Base-by-base conservation (phyloP, 129 eudicot species). In the Saussurea involucrata region DNA sequence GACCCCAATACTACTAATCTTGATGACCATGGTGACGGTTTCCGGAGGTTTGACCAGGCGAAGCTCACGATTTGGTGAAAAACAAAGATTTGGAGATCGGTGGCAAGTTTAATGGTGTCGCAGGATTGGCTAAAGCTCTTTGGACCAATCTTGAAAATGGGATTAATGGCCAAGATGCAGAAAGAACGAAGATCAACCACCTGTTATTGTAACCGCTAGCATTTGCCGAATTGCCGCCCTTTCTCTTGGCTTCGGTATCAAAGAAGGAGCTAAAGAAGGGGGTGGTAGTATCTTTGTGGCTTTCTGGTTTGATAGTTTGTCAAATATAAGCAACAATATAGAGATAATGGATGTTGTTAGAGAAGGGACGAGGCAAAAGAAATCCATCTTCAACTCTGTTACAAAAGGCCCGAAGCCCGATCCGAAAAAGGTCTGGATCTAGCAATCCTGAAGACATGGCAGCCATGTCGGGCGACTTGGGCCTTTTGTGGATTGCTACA, bases 241-340 rank as follows among this genome's bases (percentile, higher is more conserved):
- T n/a, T n/a, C n/a, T 82, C 13, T 85, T 86, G 88, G 87, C 24
- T 86, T 92, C 21, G 96, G 97, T 11, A 85, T 88, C 9, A 85
- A 85, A 72, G 83, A 83, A 34, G 74, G 90, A 7, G n/a, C n/a
- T n/a, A n/a, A n/a, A n/a, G n/a, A n/a, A n/a, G n/a, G n/a, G 96
- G 96, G 96, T 2, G 96, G 95, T 25, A 87, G 96, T 70, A 88
- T 93, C 72, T 81, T 90, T n/a, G 78, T 33, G n/a, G n/a, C n/a
- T 83, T 90, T 69, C 63, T 90, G 12, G 76, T 86, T 92, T 46
- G 88, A 85, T 17, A 78, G 81, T 71, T 86, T 90, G 63, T 92
- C 94, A 7, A 90, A 85, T 58, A 86, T 81, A 8, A 90, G 96
- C 49, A 78, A 76, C 74, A 81, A 88, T 34, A 88, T 88, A 29